Evolutionary conservation across 2,329 filamentous ascomycete species (phyloP), one percentile per base, ranked within the genome.

Genomic region (Penicillium sp.): DNA sequence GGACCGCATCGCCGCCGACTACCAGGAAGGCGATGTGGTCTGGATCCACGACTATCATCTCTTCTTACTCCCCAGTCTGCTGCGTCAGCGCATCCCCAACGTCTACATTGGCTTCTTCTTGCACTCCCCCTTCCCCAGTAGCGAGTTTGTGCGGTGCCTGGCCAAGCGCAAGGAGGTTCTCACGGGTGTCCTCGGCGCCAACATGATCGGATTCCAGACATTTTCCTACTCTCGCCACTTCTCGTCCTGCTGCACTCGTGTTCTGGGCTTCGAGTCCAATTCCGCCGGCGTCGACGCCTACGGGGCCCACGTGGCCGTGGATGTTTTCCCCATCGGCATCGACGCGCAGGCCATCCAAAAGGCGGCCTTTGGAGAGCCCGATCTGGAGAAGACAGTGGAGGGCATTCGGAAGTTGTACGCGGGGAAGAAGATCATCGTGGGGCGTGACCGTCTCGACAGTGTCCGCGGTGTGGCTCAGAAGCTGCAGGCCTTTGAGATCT

Each of bases 171-270:
- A 95, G 69, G 90, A 96, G 66, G 79, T 97, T 9, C 76, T 97
- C 11, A 89, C 93, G 58, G 93, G 93, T 42, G 83, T 95, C 40
- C 76, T 97, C 37, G 90, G 91, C 13, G 82, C 91, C 47, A 96
- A 96, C 68, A 84, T 97, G 74, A 82, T 97, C 53, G 90, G 90
- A 1, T 96, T 97, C 73, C 91, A 97, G 70, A 93, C 90, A 6
- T 93, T 90, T 73, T 93, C 90, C 67, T 97, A 95, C 69, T 91
- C 90, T 11, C 83, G 90, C 25, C 91, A 97, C 68, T 97, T 97
- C 67, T 83, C 89, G 34, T 95, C 89, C 56, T 96, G 90, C 72
- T 96, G 90, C 70, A 94, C 89, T 1, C 83, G 90, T 26, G 86
- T 96, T 42, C 77, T 96, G 6, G 87, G 88, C n/a, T 95, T 95